Evolutionary conservation across 1,284 basidiomycete species (phyloP).

Genomic region (Apiotrichum akiyoshidainum): DNA sequence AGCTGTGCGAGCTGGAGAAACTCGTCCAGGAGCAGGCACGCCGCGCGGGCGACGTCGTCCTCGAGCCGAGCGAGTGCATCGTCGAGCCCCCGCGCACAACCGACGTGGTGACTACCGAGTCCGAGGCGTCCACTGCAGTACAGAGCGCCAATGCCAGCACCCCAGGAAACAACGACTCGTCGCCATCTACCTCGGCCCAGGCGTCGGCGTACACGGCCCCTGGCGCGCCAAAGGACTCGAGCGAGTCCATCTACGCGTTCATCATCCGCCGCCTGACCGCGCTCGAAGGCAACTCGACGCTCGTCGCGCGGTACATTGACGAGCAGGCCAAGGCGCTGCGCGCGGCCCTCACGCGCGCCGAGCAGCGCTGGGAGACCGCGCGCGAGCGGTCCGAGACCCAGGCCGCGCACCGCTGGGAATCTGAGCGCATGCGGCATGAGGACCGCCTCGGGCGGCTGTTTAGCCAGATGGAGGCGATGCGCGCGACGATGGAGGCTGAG

Average conservation of each 20-base stretch:
- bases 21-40: constrained; percentile 38
- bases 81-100: not conserved
- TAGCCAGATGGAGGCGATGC: constrained; percentile 42
- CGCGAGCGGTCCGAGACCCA: constrained; percentile 25
- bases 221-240: constrained; percentile 53
- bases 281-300: constrained; percentile 82
- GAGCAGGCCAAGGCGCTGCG: constrained; percentile 78
- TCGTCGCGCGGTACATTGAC: constrained; percentile 83
- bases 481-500: constrained; percentile 34
- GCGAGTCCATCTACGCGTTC: constrained; percentile 94
- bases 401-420: constrained; percentile 26
- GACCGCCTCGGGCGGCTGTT: constrained; percentile 39
- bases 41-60: constrained; percentile 16
- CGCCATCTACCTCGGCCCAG: not conserved
- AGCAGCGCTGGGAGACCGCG: constrained; percentile 50
- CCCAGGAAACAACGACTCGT: not conserved
- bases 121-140: not conserved
- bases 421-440: constrained; percentile 38
- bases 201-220: constrained; percentile 28
- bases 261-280: constrained; percentile 89
- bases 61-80: constrained; percentile 13
- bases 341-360: constrained; percentile 70
- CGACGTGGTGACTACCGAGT: not conserved
- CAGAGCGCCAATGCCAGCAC: not conserved
- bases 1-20: constrained; percentile 39